phyloP scores from a whole-genome alignment of 768 basidiomycete species.

The Sarcodon sp. region DNA sequence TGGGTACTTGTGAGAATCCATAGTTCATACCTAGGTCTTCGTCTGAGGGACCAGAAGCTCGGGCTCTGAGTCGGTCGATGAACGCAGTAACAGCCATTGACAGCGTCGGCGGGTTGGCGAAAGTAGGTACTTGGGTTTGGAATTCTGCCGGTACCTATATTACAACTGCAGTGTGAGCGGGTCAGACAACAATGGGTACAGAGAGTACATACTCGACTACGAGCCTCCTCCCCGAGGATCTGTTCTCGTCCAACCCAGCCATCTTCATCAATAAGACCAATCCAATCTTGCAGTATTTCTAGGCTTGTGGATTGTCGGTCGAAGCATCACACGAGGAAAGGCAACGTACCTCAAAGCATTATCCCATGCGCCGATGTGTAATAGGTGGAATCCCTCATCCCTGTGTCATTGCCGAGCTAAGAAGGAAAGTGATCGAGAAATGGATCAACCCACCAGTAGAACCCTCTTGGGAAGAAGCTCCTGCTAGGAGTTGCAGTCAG shows the following conservation, averaged over 20 bases:
- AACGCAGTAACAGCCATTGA: slow-evolving; percentile 89
- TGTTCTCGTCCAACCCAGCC: slow-evolving; percentile 97
- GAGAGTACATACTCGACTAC: slow-evolving; percentile 57
- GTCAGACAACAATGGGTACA: background rate
- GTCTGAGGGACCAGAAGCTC: slow-evolving; percentile 32
- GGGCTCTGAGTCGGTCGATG: slow-evolving; percentile 55
- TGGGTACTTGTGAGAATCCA: slow-evolving; percentile 34
- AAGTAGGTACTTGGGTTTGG: slow-evolving; percentile 85
- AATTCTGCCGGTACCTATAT: slow-evolving; percentile 76
- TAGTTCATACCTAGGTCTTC: slow-evolving; percentile 56
- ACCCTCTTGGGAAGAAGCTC: slow-evolving; percentile 95
- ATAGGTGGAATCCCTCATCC: slow-evolving; percentile 96
- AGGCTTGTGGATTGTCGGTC: slow-evolving; percentile 31
- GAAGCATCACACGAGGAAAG: background rate
- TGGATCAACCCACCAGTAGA: slow-evolving; percentile 62
- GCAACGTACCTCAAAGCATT: slow-evolving; percentile 59
- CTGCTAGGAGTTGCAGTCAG: slow-evolving; percentile 91
- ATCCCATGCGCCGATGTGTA: slow-evolving; percentile 90
- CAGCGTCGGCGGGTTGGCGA: slow-evolving; percentile 92
- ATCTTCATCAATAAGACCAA: slow-evolving; percentile 80
- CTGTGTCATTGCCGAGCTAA: slow-evolving; percentile 22
- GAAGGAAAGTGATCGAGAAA: background rate
- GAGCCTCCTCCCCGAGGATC: slow-evolving; percentile 91
- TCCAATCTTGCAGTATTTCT: slow-evolving; percentile 85
- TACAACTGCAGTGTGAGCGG: slow-evolving; percentile 1